Conservation (phyloP, 768 basidiomycete species). For the Xanthoconium stramineum region DNA sequence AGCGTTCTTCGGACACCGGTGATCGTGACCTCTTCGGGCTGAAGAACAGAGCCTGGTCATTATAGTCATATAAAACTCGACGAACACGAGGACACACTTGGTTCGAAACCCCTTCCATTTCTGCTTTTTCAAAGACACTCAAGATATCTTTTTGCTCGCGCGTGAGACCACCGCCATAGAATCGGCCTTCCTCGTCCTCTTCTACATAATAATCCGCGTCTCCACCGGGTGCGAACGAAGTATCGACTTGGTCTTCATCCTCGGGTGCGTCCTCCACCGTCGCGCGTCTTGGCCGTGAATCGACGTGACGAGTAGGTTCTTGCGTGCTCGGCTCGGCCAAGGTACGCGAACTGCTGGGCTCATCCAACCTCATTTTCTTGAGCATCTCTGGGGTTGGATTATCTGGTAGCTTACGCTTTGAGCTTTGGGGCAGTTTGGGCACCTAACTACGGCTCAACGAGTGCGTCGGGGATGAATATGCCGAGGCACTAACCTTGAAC, state of each 20-base stretch:
- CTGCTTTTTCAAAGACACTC: constrained; percentile 85
- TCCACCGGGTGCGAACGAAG: constrained; percentile 73
- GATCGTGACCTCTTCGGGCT: constrained; percentile 69
- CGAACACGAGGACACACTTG: constrained; percentile 50
- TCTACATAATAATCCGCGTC: constrained; percentile 90
- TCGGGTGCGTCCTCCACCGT: constrained; percentile 58
- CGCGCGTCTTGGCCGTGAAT: constrained; percentile 37
- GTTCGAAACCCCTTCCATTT: constrained; percentile 58
- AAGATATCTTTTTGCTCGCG: constrained; percentile 92
- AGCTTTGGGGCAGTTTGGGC: constrained; percentile 61
- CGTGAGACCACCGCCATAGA: constrained; percentile 92
- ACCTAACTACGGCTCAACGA: constrained; percentile 38
- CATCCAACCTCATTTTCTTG: constrained; percentile 71
- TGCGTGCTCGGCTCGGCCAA: constrained; percentile 7
- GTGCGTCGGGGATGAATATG: not conserved
- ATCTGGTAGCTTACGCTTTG: constrained; percentile 74
- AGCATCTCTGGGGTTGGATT: constrained; percentile 78
- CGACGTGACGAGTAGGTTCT: constrained; percentile 4
- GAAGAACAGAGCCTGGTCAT: constrained; percentile 6
- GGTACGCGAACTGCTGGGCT: constrained; percentile 6
- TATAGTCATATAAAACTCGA: not conserved
- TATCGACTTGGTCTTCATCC: constrained; percentile 20
- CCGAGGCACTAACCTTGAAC: constrained; percentile 39
- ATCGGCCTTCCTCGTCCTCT: constrained; percentile 89
- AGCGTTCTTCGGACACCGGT: constrained; percentile 71